Percentiles rank a stretch among this genome's conserved stretches.
phyloP scores from a whole-genome alignment of 345 rosid genomes.

The Erysimum cheiranthoides region DNA sequence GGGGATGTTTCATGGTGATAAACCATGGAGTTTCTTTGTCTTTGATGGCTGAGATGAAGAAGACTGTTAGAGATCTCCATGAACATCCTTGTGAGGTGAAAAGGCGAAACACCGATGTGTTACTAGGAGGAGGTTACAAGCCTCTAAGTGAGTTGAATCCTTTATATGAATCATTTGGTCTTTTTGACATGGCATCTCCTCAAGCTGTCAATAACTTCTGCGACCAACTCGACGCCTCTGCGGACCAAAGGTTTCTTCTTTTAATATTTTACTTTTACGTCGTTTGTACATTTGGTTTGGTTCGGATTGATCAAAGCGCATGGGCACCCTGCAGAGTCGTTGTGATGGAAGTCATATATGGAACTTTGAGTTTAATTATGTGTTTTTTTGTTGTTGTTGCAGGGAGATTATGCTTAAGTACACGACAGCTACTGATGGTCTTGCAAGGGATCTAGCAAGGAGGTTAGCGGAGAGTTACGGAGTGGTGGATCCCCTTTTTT shows the following conservation, averaged over 20 bases:
- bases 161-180: conserved; percentile 76
- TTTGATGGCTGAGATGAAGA: conserved; percentile 68
- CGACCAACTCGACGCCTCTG: conserved; percentile 65
- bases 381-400: not conserved
- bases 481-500: conserved; percentile 34
- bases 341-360: not conserved
- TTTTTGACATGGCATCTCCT: conserved; percentile 66
- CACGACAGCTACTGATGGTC: conserved; percentile 58
- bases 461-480: conserved; percentile 52
- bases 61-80: conserved; percentile 56
- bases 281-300: not conserved
- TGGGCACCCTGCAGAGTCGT: not conserved
- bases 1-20: conserved; percentile 79
- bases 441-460: conserved; percentile 40
- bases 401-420: conserved; percentile 64
- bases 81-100: conserved; percentile 72
- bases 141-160: conserved; percentile 57
- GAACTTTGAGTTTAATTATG: not conserved
- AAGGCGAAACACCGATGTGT: conserved; percentile 57
- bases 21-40: conserved; percentile 61
- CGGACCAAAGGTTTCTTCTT: conserved; percentile 59
- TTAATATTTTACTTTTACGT: not conserved
- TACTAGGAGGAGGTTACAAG: conserved; percentile 71
- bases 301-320: not conserved
- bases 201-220: conserved; percentile 61